Evolutionary conservation across 2,329 filamentous ascomycete genomes (phyloP).

Genomic region (Aureobasidium subglaciale): DNA sequence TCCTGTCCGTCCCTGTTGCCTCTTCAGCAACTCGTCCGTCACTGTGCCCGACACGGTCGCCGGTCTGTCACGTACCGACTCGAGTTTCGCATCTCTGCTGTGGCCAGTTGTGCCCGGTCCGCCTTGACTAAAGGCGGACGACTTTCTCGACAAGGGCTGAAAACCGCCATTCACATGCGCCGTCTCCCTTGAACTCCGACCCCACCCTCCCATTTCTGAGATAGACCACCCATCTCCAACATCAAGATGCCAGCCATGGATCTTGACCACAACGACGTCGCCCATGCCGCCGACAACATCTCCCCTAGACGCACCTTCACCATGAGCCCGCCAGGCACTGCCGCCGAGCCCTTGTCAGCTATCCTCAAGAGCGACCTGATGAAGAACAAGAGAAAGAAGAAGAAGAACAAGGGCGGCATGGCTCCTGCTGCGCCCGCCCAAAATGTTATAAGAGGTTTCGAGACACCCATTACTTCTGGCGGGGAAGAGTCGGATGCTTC

Average conservation of each 20-base stretch:
- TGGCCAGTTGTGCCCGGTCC: slow-evolving; percentile 42
- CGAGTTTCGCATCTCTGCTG: slow-evolving; percentile 41
- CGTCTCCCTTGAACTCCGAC: not conserved
- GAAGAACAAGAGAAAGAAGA: slow-evolving; percentile 32
- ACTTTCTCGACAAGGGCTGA: slow-evolving; percentile 19
- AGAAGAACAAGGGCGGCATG: slow-evolving; percentile 31
- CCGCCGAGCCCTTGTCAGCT: slow-evolving; percentile 22
- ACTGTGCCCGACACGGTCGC: slow-evolving; percentile 3
- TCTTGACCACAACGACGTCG: slow-evolving; percentile 22
- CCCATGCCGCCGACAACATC: slow-evolving; percentile 26
- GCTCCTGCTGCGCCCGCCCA: slow-evolving; percentile 31
- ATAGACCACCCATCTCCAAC: not conserved
- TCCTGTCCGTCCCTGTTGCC: slow-evolving; percentile 7
- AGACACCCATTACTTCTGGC: slow-evolving; percentile 45
- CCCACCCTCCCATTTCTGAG: not conserved
- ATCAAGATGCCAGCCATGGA: slow-evolving; percentile 30
- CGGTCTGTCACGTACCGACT: slow-evolving; percentile 27
- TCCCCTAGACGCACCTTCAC: slow-evolving; percentile 24
- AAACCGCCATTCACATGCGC: not conserved
- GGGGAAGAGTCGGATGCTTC: slow-evolving; percentile 51
- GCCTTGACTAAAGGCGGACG: slow-evolving; percentile 47
- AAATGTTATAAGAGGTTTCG: slow-evolving; percentile 41
- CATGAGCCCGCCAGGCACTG: slow-evolving; percentile 19
- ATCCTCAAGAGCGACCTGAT: slow-evolving; percentile 30
- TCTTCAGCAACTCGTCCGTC: not conserved